Conservation (phyloP, 371 early-diverging fungal species). For the Vittaforma corneae region DNA sequence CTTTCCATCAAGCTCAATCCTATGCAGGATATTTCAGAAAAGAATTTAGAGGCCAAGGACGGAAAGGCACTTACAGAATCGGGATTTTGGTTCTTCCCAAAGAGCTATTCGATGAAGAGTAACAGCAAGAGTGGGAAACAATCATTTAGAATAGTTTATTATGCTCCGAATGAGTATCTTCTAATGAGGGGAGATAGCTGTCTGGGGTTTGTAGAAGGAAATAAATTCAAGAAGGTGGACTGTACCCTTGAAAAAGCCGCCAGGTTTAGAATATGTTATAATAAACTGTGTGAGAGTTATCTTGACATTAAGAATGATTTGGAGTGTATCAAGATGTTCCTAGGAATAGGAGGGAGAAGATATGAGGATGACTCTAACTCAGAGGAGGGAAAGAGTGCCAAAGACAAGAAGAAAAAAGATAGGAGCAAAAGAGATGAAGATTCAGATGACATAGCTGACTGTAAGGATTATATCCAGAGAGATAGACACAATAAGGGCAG, state of each 20-base stretch:
- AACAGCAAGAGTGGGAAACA: not conserved
- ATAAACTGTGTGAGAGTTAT: constrained; percentile 2
- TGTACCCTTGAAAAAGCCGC: not conserved
- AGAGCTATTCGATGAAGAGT: not conserved
- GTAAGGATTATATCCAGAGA: too few relatives aligned
- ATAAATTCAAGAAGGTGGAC: constrained; percentile 5
- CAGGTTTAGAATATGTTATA: constrained; percentile 5
- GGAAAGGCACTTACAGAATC: constrained; percentile 10
- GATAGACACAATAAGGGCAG: too few relatives aligned
- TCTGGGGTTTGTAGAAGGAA: not conserved
- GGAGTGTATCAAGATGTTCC: too few relatives aligned
- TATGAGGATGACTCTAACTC: too few relatives aligned
- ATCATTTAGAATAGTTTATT: constrained; percentile 2
- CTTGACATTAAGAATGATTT: too few relatives aligned
- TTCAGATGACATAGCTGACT: too few relatives aligned
- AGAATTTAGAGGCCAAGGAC: not conserved
- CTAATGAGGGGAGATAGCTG: constrained; percentile 6
- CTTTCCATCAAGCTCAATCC: not conserved
- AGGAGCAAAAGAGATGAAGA: not conserved
- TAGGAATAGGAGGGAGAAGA: too few relatives aligned
- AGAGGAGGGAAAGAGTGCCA: not conserved
- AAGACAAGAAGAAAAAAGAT: not conserved
- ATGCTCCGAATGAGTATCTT: constrained; percentile 1
- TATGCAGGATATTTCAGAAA: not conserved
- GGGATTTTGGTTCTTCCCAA: not conserved